Conservation (phyloP, 2,329 filamentous ascomycete species). For the Diaporthe australafricana region DNA sequence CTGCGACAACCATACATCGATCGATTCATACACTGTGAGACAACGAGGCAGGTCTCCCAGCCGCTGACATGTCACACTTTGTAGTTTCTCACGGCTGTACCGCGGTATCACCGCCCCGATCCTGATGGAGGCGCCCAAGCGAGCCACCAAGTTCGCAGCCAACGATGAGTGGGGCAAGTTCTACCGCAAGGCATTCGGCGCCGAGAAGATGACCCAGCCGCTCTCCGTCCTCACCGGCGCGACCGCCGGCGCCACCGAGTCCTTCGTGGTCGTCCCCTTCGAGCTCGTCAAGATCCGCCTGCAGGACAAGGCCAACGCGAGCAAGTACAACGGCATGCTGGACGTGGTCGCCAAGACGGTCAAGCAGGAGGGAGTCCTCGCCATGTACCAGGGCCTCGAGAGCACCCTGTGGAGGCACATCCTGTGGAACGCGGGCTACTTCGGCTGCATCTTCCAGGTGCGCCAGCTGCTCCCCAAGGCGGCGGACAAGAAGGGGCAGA, state of each 20-base stretch:
- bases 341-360: slow-evolving; percentile 87
- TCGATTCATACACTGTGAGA: not conserved
- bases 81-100: slow-evolving; percentile 88
- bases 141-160: slow-evolving; percentile 98
- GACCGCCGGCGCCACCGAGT: slow-evolving; percentile 92
- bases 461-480: slow-evolving; percentile 84
- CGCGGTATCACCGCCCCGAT: slow-evolving; percentile 96
- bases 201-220: slow-evolving; percentile 88
- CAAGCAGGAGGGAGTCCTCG: slow-evolving; percentile 83
- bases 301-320: slow-evolving; percentile 92
- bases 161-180: slow-evolving; percentile 98
- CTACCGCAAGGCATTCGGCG: slow-evolving; percentile 88
- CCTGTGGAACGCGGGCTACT: slow-evolving; percentile 87
- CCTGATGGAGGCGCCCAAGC: slow-evolving; percentile 89
- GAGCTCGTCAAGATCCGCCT: slow-evolving; percentile 98
- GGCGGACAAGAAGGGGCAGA: slow-evolving; percentile 83
- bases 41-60: not conserved
- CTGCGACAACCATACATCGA: not conserved
- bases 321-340: slow-evolving; percentile 86
- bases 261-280: slow-evolving; percentile 97
- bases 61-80: slow-evolving; percentile 32
- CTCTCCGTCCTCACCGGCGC: slow-evolving; percentile 94
- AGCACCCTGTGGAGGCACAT: slow-evolving; percentile 97
- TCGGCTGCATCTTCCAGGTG: slow-evolving; percentile 98
- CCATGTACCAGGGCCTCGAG: slow-evolving; percentile 96